Conservation (phyloP, 2,329 filamentous ascomycete species). For the Pyricularia sp. region DNA sequence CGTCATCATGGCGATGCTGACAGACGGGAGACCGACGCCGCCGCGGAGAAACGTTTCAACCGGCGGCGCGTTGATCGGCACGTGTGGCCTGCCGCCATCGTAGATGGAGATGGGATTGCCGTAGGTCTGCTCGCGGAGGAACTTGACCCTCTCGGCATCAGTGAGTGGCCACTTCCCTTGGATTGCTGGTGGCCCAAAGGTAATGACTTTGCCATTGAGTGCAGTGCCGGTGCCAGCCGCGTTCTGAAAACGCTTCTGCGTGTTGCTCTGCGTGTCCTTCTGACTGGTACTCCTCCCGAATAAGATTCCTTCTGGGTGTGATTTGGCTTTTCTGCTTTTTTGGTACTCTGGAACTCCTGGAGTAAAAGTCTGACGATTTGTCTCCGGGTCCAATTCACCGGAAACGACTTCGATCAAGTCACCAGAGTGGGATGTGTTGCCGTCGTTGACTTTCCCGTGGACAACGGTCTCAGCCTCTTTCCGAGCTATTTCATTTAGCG, state of each 20-base stretch:
- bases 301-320: no score
- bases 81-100: background rate
- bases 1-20: slow-evolving; percentile 5
- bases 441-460: background rate
- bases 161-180: slow-evolving; percentile 3
- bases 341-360: no score
- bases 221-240: background rate
- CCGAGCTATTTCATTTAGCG: background rate
- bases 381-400: no score
- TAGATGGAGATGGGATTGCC: background rate
- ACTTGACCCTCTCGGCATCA: background rate
- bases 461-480: no score
- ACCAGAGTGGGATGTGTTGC: no score
- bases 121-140: background rate
- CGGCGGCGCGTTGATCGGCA: background rate
- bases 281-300: no score
- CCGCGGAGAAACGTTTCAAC: background rate
- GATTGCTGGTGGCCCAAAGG: background rate
- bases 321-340: no score
- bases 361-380: no score
- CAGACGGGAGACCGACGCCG: background rate
- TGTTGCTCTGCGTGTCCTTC: no score
- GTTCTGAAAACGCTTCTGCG: background rate
- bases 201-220: slow-evolving; percentile 7
- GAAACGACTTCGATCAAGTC: no score